Evolutionary conservation across 2,329 filamentous ascomycete genomes (phyloP).

Genomic region (Dactylellina drechsleri): DNA sequence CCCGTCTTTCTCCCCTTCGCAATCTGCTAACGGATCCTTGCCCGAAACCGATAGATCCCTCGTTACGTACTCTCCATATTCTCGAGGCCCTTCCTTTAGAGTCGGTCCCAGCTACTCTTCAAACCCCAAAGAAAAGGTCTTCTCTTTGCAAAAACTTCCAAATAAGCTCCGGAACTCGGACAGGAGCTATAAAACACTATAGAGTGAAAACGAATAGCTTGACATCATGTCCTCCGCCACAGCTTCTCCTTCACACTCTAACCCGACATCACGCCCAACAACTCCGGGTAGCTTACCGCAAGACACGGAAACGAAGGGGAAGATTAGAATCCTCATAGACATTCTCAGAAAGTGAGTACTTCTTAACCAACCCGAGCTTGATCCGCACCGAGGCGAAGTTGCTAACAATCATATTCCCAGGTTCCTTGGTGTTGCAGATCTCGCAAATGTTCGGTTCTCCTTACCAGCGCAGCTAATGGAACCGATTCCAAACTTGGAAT

Average conservation of each 20-base stretch:
- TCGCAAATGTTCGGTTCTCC: constrained; percentile 94
- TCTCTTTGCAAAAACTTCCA: no score
- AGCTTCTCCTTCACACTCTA: constrained; percentile 43
- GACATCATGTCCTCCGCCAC: constrained; percentile 47
- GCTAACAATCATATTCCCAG: constrained; percentile 60
- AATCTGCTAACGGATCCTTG: no score
- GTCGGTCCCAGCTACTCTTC: no score
- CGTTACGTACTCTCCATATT: no score
- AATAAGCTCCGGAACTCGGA: no score
- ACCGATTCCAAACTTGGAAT: constrained; percentile 96
- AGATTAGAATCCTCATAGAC: constrained; percentile 28
- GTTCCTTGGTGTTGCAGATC: constrained; percentile 95
- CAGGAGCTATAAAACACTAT: not conserved
- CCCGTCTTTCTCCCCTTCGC: no score
- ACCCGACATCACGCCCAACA: constrained; percentile 41
- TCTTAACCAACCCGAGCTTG: not conserved
- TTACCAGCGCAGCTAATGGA: constrained; percentile 94
- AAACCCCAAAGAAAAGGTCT: no score
- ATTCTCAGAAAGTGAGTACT: constrained; percentile 43
- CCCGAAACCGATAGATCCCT: no score
- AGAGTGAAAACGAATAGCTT: not conserved
- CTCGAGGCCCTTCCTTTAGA: no score
- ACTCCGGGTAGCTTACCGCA: constrained; percentile 51
- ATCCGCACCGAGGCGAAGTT: not conserved
- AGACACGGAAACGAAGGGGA: constrained; percentile 43